Evolutionary conservation across 1,284 basidiomycete genomes (phyloP), one percentile per base, ranked within the genome.

Genomic region (Athelia sp.): DNA sequence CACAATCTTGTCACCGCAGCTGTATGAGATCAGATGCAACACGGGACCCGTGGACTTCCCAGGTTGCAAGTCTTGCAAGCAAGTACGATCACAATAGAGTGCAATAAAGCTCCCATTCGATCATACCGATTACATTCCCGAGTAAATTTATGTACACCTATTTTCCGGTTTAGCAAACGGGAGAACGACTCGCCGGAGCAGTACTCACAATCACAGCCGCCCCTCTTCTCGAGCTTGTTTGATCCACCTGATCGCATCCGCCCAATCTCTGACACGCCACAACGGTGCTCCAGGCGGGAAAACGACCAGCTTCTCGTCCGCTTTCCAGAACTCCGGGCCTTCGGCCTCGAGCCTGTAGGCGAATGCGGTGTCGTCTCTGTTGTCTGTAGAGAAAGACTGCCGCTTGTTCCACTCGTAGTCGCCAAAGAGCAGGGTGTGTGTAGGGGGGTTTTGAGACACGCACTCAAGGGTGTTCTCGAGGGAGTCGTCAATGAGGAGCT

Each of bases 401-500:
- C 79, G 75, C 59, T 69, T 71, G 64, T 89, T 90, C 89, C 89
- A 92, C 47, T 79, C 72, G 57, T 90, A 89, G 43, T 78, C 67
- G n/a, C 88, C 89, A 56, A 90, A 90, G 4, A 92, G 72, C 31
- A 91, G 67, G n/a, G 85, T 82, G 2, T 73, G 78, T 14, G 78
- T 58, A 45, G 75, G 36, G 26, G 26, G 13, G 57, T 19, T 50
- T 60, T 34, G 70, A 50, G 34, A 57, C 65, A 74, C 73, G 52
- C 81, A 81, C 49, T 81, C 75, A 13, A 87, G 58, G 15, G 84
- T 84, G 63, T 92, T 90, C 65, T 91, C 89, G 31, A 82, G 62
- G 3, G 86, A 88, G 67, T 92, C 89, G 67, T 92, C 89, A 50
- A 91, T 81, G 46, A 91, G 68, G 35, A 91, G 63, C 43, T 75